A percentile compares a stretch with the other conserved stretches of the same genome.
These are phyloP conservation scores for Cocos nucifera DNA, from an alignment of 176 grass and related monocot species.

Conservation along the genomic window DNA sequence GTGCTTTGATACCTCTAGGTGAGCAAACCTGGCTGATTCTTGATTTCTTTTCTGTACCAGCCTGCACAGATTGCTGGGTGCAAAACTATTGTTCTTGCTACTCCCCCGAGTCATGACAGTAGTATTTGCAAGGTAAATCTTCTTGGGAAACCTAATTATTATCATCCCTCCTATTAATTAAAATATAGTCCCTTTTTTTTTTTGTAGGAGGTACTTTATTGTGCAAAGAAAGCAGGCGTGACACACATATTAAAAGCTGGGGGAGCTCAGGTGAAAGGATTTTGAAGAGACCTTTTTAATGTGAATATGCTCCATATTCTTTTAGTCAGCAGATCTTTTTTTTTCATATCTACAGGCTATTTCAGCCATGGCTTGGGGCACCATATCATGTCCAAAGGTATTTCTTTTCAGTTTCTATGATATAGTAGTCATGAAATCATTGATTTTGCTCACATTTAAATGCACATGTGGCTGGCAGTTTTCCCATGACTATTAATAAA, in stretches of 20 bases:
- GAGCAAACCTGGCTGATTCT: constrained; percentile 8
- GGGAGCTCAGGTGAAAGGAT: constrained; percentile 75
- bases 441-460: no score
- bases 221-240: constrained; percentile 90
- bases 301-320: constrained; percentile 4
- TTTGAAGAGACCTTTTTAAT: background rate
- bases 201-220: constrained; percentile 83
- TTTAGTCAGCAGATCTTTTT: constrained; percentile 4
- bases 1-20: constrained; percentile 10
- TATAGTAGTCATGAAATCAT: no score
- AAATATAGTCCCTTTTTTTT: background rate
- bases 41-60: constrained; percentile 35
- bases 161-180: background rate
- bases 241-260: constrained; percentile 93
- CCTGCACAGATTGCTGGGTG: constrained; percentile 93
- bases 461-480: no score
- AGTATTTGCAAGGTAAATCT: constrained; percentile 83
- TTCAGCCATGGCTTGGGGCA: constrained; percentile 96
- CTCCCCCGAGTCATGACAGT: constrained; percentile 70
- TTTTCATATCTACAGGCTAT: constrained; percentile 48
- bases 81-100: constrained; percentile 88
- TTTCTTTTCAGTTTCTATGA: background rate
- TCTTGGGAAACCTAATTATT: constrained; percentile 1
- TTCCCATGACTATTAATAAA: no score
- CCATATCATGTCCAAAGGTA: constrained; percentile 85